A percentile compares a stretch with the other conserved stretches of the same genome.
Conservation (phyloP, 2,329 filamentous ascomycete genomes). For the Phaeosphaeriaceae sp. region DNA sequence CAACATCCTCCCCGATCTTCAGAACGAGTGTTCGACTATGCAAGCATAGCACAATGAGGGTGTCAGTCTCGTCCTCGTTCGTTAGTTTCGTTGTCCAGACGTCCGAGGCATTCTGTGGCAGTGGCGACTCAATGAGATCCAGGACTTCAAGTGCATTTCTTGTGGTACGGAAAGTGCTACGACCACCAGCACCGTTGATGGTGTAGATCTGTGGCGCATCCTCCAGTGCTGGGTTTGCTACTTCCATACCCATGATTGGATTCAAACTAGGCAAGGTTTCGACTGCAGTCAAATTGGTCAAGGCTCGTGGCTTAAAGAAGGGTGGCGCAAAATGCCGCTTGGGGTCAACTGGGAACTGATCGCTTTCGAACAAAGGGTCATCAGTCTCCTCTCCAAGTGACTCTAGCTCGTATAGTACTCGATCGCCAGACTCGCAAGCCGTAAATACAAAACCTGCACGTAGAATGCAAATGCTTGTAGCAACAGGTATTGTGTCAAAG, state of each 20-base stretch:
- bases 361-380: slow-evolving; percentile 83
- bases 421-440: slow-evolving; percentile 89
- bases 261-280: slow-evolving; percentile 89
- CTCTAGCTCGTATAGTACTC: slow-evolving; percentile 95
- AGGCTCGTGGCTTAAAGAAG: slow-evolving; percentile 81
- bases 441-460: slow-evolving; percentile 96
- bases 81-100: slow-evolving; percentile 96
- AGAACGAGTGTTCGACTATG: slow-evolving; percentile 88
- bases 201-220: slow-evolving; percentile 97
- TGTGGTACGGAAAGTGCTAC: slow-evolving; percentile 88
- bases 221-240: slow-evolving; percentile 87
- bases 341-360: slow-evolving; percentile 79
- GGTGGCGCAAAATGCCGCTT: slow-evolving; percentile 74
- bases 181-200: slow-evolving; percentile 84
- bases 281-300: slow-evolving; percentile 83
- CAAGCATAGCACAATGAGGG: slow-evolving; percentile 95
- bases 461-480: slow-evolving; percentile 85
- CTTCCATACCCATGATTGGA: slow-evolving; percentile 87
- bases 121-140: slow-evolving; percentile 92
- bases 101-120: slow-evolving; percentile 85
- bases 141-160: slow-evolving; percentile 93
- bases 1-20: slow-evolving; percentile 95
- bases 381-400: slow-evolving; percentile 96
- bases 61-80: slow-evolving; percentile 82
- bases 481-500: slow-evolving; percentile 93